Conservation (phyloP, 257 asterid genomes). For the Osmanthus fragrans region DNA sequence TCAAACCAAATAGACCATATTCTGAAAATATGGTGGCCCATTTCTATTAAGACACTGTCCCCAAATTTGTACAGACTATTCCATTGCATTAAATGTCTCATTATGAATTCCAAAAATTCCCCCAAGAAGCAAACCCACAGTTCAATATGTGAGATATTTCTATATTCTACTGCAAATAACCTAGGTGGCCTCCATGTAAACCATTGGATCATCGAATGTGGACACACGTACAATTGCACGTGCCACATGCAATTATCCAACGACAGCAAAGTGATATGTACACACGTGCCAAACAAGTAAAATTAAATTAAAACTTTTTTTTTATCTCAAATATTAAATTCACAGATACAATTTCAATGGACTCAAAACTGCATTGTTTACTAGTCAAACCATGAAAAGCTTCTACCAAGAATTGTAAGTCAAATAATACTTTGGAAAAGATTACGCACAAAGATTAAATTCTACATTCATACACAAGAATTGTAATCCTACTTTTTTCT, state of each 20-base stretch:
- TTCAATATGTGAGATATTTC: background rate
- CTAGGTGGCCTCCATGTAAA: background rate
- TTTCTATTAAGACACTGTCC: conserved; percentile 10
- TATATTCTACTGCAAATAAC: background rate
- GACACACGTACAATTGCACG: too few relatives aligned
- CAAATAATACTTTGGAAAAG: background rate
- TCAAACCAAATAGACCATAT: background rate
- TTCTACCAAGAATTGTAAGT: background rate
- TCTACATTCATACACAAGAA: background rate
- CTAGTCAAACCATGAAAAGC: conserved; percentile 22
- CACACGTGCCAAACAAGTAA: background rate
- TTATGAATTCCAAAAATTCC: too few relatives aligned
- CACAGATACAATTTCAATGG: background rate
- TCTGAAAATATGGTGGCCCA: conserved; percentile 22
- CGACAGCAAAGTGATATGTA: background rate
- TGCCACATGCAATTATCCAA: too few relatives aligned
- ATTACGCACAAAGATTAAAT: background rate
- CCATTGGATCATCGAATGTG: background rate
- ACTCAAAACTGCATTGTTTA: background rate
- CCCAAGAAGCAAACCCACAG: too few relatives aligned
- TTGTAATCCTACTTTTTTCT: background rate
- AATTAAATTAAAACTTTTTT: too few relatives aligned
- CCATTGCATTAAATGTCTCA: conserved; percentile 17
- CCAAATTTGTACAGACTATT: conserved; percentile 15
- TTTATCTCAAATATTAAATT: background rate